These are phyloP conservation scores for Neoboletus subvelutipes DNA, from an alignment of 768 basidiomycete genomes.

Conservation along the genomic window DNA sequence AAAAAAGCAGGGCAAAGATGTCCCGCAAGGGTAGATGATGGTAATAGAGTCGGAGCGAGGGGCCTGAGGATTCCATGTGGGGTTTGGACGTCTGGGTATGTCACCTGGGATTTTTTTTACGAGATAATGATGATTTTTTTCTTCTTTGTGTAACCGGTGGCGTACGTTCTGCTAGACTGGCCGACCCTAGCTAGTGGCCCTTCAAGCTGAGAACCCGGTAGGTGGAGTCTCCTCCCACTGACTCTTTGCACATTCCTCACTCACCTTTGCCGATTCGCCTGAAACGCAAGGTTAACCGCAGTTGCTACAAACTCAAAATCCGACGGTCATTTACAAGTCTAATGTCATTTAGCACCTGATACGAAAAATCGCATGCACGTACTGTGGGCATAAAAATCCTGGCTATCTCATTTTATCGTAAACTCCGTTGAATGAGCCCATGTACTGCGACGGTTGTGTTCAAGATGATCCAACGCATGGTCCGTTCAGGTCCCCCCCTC, in stretches of 20 bases:
- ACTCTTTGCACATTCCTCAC: neutral
- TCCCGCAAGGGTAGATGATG: slow-evolving; percentile 25
- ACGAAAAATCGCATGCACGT: neutral
- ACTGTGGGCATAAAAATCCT: neutral
- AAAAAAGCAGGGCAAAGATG: slow-evolving; percentile 32
- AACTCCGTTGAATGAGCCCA: neutral
- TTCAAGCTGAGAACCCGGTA: neutral
- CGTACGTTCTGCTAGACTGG: neutral
- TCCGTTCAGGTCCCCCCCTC: neutral
- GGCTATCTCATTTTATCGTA: neutral
- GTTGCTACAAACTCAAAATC: neutral
- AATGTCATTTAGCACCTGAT: neutral
- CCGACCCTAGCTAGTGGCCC: neutral
- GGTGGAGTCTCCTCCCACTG: neutral
- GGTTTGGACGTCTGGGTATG: slow-evolving; percentile 9
- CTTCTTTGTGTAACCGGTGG: neutral
- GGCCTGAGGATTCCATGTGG: neutral
- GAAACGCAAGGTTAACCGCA: neutral
- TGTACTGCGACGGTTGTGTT: neutral
- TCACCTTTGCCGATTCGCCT: neutral
- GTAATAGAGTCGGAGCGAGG: too few species aligned
- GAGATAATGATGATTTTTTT: neutral
- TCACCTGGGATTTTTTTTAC: slow-evolving; percentile 4
- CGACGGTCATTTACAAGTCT: neutral
- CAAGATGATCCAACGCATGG: neutral